These are phyloP conservation scores for Lasiosphaeria miniovina DNA, from an alignment of 495 filamentous ascomycete species.

Conservation along the genomic window DNA sequence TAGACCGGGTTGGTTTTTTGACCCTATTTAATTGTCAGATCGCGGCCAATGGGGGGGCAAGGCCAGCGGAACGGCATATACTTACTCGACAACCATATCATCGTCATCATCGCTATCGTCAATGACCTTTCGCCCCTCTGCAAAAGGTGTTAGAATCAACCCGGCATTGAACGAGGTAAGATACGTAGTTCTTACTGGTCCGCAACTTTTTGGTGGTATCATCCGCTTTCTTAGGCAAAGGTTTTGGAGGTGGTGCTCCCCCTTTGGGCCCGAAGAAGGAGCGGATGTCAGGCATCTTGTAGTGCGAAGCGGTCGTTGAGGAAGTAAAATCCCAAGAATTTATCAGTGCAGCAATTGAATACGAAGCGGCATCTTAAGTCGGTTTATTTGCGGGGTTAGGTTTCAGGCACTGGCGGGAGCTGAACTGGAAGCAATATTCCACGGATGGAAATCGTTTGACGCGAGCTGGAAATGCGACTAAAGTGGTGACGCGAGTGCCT, in stretches of 20 bases:
- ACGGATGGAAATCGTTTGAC: neutral
- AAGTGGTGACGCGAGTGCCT: constrained; percentile 4
- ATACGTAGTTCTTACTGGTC: constrained; percentile 31
- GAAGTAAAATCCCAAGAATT: neutral
- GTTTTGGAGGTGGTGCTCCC: constrained; percentile 43
- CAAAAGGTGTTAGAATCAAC: constrained; percentile 22
- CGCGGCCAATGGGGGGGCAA: neutral
- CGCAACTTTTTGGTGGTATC: constrained; percentile 42
- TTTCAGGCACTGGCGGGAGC: too few relatives aligned
- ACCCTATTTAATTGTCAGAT: constrained; percentile 24
- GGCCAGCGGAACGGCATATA: constrained; percentile 3
- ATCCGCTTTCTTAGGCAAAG: constrained; percentile 47
- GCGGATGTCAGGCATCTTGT: constrained; percentile 74
- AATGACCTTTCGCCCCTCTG: constrained; percentile 67
- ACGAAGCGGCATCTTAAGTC: neutral
- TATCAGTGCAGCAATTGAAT: neutral
- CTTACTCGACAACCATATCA: constrained; percentile 37
- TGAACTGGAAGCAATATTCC: too few relatives aligned
- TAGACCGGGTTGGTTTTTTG: constrained; percentile 40
- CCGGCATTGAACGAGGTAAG: neutral
- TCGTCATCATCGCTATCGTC: constrained; percentile 77
- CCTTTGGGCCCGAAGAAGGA: constrained; percentile 72
- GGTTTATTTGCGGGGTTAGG: neutral
- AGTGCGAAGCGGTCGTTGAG: neutral
- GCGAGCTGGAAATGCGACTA: neutral